Base-by-base conservation (phyloP, 345 rosid genomes). In the Mallotus nudiflorus region DNA sequence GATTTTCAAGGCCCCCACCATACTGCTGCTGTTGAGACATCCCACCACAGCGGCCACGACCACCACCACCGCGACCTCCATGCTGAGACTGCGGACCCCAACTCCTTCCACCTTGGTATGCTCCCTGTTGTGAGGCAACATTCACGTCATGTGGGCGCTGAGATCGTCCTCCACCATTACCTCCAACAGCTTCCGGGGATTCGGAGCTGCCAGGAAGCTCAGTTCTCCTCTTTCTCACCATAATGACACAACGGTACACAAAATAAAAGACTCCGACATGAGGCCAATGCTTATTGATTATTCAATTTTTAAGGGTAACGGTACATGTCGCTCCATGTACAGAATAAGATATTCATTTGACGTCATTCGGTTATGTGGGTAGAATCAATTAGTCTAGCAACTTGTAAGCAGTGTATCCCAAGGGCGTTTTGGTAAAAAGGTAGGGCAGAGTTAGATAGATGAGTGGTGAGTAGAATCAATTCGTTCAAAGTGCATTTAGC, bases 171-270 rank as follows among this genome's bases (percentile, higher is more conserved):
- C 83, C 84, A 35, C 63, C n/a, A n/a, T 69, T 72, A 81, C 75
- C 29, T n/a, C n/a, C n/a, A n/a, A n/a, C n/a, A n/a, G 58, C 24
- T 77, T 85, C 96, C 46, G 83, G 93, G 22, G 91, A 46, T 66
- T 73, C 88, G 39, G 96, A 87, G 65, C 91, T 82, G 78, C 90
- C 97, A n/a, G 88, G 76, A 76, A 28, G 77, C 15, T 84, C 92
- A 9, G 86, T 79, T 80, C 91, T 86, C 78, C 72, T 90, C 95
- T 94, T 94, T 79, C 91, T 81, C 75, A 76, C 92, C 97, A 91
- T 93, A 19, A 42, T 75, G 77, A 60, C n/a, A 62, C n/a, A n/a
- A 2, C 90, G 82, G 66, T 65, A 69, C n/a, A n/a, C n/a, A n/a
- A n/a, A n/a, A n/a, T n/a, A n/a, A n/a, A n/a, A n/a, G n/a, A n/a